Base-by-base conservation (phyloP, 1,284 basidiomycete species). In the Sanguinoderma infundibulare region DNA sequence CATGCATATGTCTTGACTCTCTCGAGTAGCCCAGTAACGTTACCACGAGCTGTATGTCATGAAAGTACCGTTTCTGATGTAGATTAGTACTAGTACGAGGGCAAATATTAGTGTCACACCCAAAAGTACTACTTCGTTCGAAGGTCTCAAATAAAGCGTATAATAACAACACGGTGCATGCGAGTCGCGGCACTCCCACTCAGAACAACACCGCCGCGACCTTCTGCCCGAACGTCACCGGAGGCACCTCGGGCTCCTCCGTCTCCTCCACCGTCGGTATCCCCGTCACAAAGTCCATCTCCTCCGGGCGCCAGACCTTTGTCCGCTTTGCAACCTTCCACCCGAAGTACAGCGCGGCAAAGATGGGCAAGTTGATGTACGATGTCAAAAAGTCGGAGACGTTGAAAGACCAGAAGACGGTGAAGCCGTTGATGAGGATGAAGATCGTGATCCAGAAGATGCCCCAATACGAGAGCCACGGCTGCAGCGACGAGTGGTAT, bases 201-300 rank as follows among this genome's bases (percentile, higher is more conserved):
- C 42, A 81, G 74, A 81, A 81, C n/a, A 81, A 5, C 9, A 72
- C 34, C 15, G 73, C 71, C 59, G 75, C 75, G 50, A 81, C 68
- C 69, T 78, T 79, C 50, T 75, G 72, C 34, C 61, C 56, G 53
- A 79, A 58, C 28, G 72, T 79, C 60, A 60, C 72, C 4, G 80
- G 78, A 2, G 77, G 77, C 8, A 70, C 67, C 61, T 77, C 75
- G 9, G 77, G 79, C 7, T 63, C 44, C 66, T 86, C 84, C 42
- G 84, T 84, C 72, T 84, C 84, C 70, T 86, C 83, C 57, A 83
- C 61, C 52, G 82, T 78, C 20, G 83, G 79, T 59, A 84, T 81
- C 60, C 85, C 86, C 5, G 85, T 83, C 62, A 79, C 73, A 66
- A 90, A 87, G 76, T 89, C 87, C 79, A 89, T 88, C 67, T 87